Evolutionary conservation across 257 asterid genomes (phyloP), one percentile per base, ranked within the genome.

Genomic region (Cruciata laevipes): DNA sequence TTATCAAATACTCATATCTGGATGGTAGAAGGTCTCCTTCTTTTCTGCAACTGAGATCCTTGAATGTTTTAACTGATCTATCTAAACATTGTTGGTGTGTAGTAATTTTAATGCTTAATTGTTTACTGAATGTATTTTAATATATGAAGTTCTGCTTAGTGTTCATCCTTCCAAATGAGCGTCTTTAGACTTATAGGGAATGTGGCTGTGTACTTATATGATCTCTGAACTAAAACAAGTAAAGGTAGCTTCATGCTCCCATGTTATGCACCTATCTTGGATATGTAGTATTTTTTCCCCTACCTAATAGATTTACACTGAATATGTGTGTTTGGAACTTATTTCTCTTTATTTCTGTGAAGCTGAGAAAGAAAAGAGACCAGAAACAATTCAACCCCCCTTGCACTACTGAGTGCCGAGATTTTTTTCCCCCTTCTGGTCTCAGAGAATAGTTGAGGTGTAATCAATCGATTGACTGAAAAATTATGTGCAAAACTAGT

Each of bases 121-220:
- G 42, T 42, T 65, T 65, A 44, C 47, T 37, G 38, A 37, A 71
- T 40, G 64, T 25, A 51, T 16, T 30, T 49, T 49, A 1, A 38
- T 27, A 23, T 5, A 3, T n/a, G n/a, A 11, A 42, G 68, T 49
- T 51, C 66, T 49, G 57, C 69, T 77, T 73, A 70, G 63, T 82
- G 80, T 86, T 89, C 87, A 78, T 82, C 79, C 87, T 82, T 75
- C 96, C 91, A 84, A 86, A 85, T 89, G 83, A 87, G 83, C 73
- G 75, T 87, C 86, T 87, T 85, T 82, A 86, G 84, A 73, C 89
- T 89, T 93, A 97, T 89, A 93, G 97, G 96, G 83, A 82, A 82
- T 71, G 63, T 88, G 88, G 93, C 90, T 90, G 94, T 87, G 74
- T 84, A 80, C 96, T 87, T 76, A 86, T 78, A 81, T 86, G 97